Percentiles rank a stretch among this genome's conserved stretches.
Conservation (phyloP, 2,329 filamentous ascomycete species). For the Beauveria sp. region DNA sequence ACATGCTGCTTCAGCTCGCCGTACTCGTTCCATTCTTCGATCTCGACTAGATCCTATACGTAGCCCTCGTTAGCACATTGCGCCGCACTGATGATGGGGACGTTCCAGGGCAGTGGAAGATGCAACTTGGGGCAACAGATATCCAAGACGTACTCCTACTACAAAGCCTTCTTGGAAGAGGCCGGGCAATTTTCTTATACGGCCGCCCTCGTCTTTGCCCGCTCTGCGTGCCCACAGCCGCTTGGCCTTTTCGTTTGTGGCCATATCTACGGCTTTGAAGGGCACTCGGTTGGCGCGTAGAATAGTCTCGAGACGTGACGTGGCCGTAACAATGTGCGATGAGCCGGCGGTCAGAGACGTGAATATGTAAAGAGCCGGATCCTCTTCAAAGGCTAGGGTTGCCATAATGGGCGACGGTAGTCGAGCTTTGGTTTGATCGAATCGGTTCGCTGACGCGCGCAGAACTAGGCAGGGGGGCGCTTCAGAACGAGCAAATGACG, state of each 20-base stretch:
- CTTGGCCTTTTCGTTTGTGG: conserved; percentile 80
- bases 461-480: neutral
- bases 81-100: neutral
- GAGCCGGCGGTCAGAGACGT: conserved; percentile 93
- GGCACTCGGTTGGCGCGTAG: conserved; percentile 89
- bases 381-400: conserved; percentile 44
- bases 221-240: conserved; percentile 82
- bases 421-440: neutral
- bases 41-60: conserved; percentile 74
- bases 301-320: conserved; percentile 91
- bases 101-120: neutral
- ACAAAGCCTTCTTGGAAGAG: conserved; percentile 82
- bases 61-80: neutral
- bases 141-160: conserved; percentile 60
- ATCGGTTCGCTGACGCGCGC: neutral
- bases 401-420: conserved; percentile 6
- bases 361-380: conserved; percentile 82
- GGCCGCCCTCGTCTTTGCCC: conserved; percentile 58
- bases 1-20: conserved; percentile 87
- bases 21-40: conserved; percentile 99
- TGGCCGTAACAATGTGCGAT: conserved; percentile 92
- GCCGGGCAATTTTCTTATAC: conserved; percentile 71
- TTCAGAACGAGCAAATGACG: neutral
- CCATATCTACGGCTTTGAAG: conserved; percentile 86
- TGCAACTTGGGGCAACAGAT: neutral